Percentiles rank a stretch among this genome's conserved stretches.
Evolutionary conservation across 345 rosid species (phyloP).

Genomic region (Murraya paniculata): DNA sequence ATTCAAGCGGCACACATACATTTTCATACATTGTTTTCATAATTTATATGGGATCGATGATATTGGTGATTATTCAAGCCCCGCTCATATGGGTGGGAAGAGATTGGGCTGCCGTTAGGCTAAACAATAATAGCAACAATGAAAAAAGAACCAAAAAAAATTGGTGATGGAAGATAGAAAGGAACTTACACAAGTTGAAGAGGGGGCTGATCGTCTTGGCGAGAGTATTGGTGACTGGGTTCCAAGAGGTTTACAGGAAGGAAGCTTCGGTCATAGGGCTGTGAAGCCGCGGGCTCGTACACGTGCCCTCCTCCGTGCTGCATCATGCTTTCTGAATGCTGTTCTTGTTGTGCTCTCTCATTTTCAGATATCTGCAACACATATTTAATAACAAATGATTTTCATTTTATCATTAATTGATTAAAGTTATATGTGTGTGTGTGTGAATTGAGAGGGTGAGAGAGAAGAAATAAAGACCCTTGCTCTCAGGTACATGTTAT

Average conservation of each 20-base stretch:
- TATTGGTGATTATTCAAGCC: too few species aligned
- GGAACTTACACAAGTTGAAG: constrained; percentile 73
- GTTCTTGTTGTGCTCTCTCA: constrained; percentile 43
- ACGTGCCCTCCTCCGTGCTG: constrained; percentile 27
- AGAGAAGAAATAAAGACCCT: constrained; percentile 40
- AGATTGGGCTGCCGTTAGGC: too few species aligned
- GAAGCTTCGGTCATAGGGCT: constrained; percentile 54
- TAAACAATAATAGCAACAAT: too few species aligned
- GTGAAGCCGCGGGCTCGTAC: constrained; percentile 42
- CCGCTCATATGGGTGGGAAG: too few species aligned
- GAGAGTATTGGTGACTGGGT: constrained; percentile 48
- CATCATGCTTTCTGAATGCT: constrained; percentile 35
- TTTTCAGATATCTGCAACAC: constrained; percentile 61
- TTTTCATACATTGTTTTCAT: too few species aligned
- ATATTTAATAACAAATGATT: not conserved
- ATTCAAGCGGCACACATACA: not conserved
- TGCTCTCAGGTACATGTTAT: constrained; percentile 67
- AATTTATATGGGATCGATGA: too few species aligned
- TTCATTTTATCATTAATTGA: not conserved
- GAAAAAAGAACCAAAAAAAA: too few species aligned
- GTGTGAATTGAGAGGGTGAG: not conserved
- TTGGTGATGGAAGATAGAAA: not conserved
- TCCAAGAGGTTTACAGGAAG: constrained; percentile 61
- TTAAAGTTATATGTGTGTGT: not conserved
- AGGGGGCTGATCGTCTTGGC: constrained; percentile 46